These are phyloP conservation scores for Irpex lacteus DNA, from an alignment of 1,284 basidiomycete genomes.

Conservation along the genomic window DNA sequence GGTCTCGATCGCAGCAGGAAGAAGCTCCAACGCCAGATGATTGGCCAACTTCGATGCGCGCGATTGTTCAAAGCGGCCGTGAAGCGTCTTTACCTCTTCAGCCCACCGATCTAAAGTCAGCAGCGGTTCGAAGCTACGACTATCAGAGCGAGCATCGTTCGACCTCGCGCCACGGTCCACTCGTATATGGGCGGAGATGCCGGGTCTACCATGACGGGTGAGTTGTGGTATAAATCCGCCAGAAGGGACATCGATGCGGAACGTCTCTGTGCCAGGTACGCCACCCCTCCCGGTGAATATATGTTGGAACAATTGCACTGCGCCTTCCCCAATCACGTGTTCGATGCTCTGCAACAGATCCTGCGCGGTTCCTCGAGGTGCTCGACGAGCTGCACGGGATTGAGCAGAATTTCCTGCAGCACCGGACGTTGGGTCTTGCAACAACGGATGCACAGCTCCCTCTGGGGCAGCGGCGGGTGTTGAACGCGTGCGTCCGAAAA, in stretches of 20 bases:
- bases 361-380: slow-evolving; percentile 49
- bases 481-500: slow-evolving; percentile 62
- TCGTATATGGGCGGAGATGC: slow-evolving; percentile 53
- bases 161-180: slow-evolving; percentile 56
- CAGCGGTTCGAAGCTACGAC: slow-evolving; percentile 71
- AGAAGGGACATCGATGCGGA: slow-evolving; percentile 70
- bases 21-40: slow-evolving; percentile 76
- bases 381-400: slow-evolving; percentile 51
- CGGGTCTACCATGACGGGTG: slow-evolving; percentile 35
- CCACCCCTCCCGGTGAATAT: slow-evolving; percentile 53
- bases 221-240: slow-evolving; percentile 53
- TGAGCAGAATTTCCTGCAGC: slow-evolving; percentile 42
- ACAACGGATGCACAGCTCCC: slow-evolving; percentile 78
- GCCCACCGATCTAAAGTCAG: slow-evolving; percentile 88
- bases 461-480: slow-evolving; percentile 50
- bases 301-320: slow-evolving; percentile 82
- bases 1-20: slow-evolving; percentile 75
- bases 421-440: slow-evolving; percentile 61
- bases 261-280: slow-evolving; percentile 51
- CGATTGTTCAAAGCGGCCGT: slow-evolving; percentile 69
- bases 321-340: slow-evolving; percentile 78
- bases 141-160: slow-evolving; percentile 45
- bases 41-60: slow-evolving; percentile 69
- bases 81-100: slow-evolving; percentile 83
- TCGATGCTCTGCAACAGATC: slow-evolving; percentile 81